Conservation (phyloP, 441 rosid genomes). For the Adansonia madagascariensis region DNA sequence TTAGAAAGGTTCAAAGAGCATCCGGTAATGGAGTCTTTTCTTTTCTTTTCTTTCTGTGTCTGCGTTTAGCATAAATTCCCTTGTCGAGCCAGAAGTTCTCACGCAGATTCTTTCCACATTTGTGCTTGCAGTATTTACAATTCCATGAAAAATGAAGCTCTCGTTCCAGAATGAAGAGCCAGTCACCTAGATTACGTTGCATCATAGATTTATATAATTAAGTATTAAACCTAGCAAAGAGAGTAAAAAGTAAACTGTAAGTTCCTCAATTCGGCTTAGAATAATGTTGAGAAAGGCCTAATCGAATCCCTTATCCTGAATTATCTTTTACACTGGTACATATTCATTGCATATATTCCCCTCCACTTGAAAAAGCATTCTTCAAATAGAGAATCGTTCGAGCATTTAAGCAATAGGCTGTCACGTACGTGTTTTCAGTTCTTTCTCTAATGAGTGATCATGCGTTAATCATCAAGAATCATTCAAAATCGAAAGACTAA, state of each 20-base stretch:
- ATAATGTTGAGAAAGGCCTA: not conserved
- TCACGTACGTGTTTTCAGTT: not conserved
- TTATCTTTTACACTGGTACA: not conserved
- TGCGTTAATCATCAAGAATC: slow-evolving; percentile 18
- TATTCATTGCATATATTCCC: not conserved
- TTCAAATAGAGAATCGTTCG: not conserved
- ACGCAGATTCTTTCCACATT: not conserved
- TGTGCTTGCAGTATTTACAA: not conserved
- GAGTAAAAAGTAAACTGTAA: not conserved
- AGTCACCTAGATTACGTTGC: not conserved
- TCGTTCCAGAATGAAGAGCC: not conserved
- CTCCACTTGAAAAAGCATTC: not conserved
- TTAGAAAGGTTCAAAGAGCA: not conserved
- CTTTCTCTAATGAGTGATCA: not conserved
- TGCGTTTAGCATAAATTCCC: not conserved
- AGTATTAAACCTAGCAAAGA: not conserved
- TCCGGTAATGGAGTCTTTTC: slow-evolving; percentile 7
- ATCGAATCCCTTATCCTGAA: not conserved
- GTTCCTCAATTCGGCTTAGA: not conserved
- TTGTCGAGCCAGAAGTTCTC: not conserved
- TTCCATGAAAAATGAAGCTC: not conserved
- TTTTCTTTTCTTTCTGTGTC: not conserved
- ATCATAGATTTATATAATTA: not conserved
- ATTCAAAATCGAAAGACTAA: not conserved
- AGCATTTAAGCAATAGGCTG: not conserved